These are phyloP conservation scores for Allium fistulosum DNA, from an alignment of 106 monocot species.

Conservation along the genomic window DNA sequence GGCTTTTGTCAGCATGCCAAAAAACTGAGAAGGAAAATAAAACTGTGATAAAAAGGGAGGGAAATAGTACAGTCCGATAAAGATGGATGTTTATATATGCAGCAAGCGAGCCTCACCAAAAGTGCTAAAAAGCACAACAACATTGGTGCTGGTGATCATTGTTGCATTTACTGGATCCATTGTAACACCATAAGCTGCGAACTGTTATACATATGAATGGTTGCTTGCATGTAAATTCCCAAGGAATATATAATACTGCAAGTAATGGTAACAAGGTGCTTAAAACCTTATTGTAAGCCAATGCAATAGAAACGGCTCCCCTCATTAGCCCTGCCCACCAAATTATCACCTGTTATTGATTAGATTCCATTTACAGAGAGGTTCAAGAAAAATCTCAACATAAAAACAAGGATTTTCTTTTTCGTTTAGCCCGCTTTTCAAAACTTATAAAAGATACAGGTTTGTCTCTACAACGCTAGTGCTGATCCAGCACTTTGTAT, in stretches of 20 bases:
- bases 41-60: background rate
- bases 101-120: conserved; percentile 26
- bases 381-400: too few species aligned
- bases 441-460: too few species aligned
- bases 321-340: conserved; percentile 99
- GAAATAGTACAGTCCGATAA: background rate
- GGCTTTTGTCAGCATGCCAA: conserved; percentile 46
- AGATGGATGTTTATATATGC: background rate
- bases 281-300: conserved; percentile 72
- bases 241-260: background rate
- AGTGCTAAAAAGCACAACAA: conserved; percentile 83
- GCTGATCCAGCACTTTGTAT: too few species aligned
- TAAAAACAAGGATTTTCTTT: too few species aligned
- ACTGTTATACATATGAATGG: conserved; percentile 28
- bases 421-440: too few species aligned
- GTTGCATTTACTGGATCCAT: conserved; percentile 72
- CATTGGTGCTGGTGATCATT: conserved; percentile 79
- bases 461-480: too few species aligned
- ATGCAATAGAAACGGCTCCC: conserved; percentile 82
- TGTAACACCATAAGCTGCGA: conserved; percentile 68
- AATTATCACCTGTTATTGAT: conserved; percentile 51
- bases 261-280: background rate
- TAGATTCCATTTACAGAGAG: background rate
- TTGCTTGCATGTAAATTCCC: background rate
- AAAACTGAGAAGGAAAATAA: background rate